A percentile compares a stretch with the other conserved stretches of the same genome.
phyloP scores from a whole-genome alignment of 176 grass and related monocot species.

The Hordeum vulgare region DNA sequence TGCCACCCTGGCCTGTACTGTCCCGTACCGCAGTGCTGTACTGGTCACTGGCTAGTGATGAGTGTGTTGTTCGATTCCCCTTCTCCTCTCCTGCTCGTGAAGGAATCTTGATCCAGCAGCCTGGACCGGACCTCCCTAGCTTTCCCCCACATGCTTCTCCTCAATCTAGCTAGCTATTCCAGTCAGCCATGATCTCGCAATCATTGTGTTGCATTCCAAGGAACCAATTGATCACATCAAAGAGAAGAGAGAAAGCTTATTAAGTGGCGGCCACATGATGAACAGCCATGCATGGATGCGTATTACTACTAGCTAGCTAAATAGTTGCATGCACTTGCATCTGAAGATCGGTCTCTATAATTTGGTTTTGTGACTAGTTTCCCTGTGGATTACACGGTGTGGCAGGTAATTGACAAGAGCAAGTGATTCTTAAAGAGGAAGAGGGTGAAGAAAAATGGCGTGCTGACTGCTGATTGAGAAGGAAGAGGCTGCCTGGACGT shows the following conservation, averaged over 20 bases:
- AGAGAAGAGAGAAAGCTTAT: neutral
- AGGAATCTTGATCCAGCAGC: slow-evolving; percentile 27
- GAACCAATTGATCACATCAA: neutral
- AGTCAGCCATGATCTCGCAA: neutral
- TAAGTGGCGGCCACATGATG: neutral
- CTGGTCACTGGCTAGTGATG: neutral
- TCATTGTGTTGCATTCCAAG: neutral
- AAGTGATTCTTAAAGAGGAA: neutral
- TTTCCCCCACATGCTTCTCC: neutral
- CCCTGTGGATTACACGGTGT: slow-evolving; percentile 37
- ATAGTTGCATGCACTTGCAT: neutral
- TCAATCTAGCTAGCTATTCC: neutral
- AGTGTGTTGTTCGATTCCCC: slow-evolving; percentile 37
- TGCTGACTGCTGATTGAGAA: neutral
- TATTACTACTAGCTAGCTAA: no score
- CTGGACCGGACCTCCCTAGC: neutral
- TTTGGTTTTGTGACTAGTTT: slow-evolving; percentile 27
- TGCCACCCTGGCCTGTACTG: slow-evolving; percentile 43
- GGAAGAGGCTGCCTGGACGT: neutral
- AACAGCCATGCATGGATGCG: neutral
- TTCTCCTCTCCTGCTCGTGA: neutral
- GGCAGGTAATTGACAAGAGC: neutral
- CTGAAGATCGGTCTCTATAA: slow-evolving; percentile 25
- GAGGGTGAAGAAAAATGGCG: neutral
- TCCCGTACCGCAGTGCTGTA: slow-evolving; percentile 32